phyloP scores from a whole-genome alignment of 75 land plant species.

The Pinus albicaulis region DNA sequence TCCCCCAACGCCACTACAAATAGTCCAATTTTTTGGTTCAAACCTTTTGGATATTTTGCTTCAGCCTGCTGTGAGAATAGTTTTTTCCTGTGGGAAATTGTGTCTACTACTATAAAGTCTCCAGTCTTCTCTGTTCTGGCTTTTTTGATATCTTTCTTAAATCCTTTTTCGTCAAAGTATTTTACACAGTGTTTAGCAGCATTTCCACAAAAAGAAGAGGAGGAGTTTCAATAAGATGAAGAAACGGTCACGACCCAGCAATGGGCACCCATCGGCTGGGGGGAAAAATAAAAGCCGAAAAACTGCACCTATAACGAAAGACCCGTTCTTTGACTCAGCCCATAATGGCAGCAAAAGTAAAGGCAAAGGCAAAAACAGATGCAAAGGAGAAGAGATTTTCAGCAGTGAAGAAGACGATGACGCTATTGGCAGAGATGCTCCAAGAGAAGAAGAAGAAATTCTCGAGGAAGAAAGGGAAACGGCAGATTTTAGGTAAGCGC shows the following conservation, averaged over 20 bases:
- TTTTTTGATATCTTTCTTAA: too few species aligned
- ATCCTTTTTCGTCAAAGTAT: too few species aligned
- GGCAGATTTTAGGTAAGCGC: slow-evolving; percentile 67
- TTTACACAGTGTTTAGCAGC: too few species aligned
- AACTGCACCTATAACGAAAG: neutral
- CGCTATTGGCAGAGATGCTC: slow-evolving; percentile 13
- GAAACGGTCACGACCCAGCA: neutral
- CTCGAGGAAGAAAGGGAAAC: slow-evolving; percentile 30
- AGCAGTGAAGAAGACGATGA: slow-evolving; percentile 21
- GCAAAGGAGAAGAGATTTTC: slow-evolving; percentile 27
- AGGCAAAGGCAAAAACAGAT: slow-evolving; percentile 15
- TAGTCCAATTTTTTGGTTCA: too few species aligned
- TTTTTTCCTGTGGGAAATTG: too few species aligned
- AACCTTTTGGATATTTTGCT: too few species aligned
- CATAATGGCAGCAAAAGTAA: neutral
- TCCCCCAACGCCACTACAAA: too few species aligned
- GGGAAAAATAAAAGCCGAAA: neutral
- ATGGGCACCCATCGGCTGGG: neutral
- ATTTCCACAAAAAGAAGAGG: too few species aligned
- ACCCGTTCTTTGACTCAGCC: slow-evolving; percentile 14
- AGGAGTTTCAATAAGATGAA: neutral
- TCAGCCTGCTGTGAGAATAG: too few species aligned
- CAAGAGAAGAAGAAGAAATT: slow-evolving; percentile 11
- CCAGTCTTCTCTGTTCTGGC: too few species aligned
- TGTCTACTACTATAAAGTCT: too few species aligned